Evolutionary conservation across 768 basidiomycete genomes (phyloP), one percentile per base, ranked within the genome.

Genomic region (Trametes cingulata): DNA sequence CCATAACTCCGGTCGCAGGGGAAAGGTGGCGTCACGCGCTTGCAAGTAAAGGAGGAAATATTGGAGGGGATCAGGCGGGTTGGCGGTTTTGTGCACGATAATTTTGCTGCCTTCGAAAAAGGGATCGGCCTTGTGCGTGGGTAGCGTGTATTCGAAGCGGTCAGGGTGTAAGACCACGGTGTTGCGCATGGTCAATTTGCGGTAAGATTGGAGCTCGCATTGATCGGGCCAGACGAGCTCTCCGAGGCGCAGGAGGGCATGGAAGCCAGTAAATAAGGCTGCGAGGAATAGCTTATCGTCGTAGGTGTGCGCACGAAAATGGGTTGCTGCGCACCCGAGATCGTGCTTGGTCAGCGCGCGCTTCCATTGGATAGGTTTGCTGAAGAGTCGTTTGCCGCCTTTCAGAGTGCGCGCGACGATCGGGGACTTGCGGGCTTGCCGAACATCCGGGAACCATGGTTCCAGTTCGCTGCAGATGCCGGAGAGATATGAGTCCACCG

Each of bases 401-500:
- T 52, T 25, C 0, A 79, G 52, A 0, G 76, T 75, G 3, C 64
- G 47, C 0, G 45, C 9, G 1, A 80, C 76, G 0, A 78, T 60
- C 0, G 41, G 39, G 2, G 59, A 55, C 3, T 58, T 36, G 2
- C 71, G 67, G 15, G 49, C 35, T 0, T 12, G n/a, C 0, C 70
- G 67, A 1, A 75, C 68, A 1, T 63, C 9, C 1, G 78, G 77
- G 62, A 66, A 79, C 27, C 62, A 60, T 0, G 64, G 37, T 52
- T 76, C 69, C 6, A 78, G 70, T 46, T 71, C 66, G 33, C 69
- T 70, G 57, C 71, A 71, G 15, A 78, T 75, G 14, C 77, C 76
- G 0, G 76, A 74, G 2, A 80, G 67, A 63, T 79, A 79, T 1
- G 70, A 52, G 39, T 50, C 51, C 15, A 78, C 73, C 0, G 76